A percentile compares a stretch with the other conserved stretches of the same genome.
Conservation (phyloP, 1,284 basidiomycete species). For the Heterobasidion parviporum region DNA sequence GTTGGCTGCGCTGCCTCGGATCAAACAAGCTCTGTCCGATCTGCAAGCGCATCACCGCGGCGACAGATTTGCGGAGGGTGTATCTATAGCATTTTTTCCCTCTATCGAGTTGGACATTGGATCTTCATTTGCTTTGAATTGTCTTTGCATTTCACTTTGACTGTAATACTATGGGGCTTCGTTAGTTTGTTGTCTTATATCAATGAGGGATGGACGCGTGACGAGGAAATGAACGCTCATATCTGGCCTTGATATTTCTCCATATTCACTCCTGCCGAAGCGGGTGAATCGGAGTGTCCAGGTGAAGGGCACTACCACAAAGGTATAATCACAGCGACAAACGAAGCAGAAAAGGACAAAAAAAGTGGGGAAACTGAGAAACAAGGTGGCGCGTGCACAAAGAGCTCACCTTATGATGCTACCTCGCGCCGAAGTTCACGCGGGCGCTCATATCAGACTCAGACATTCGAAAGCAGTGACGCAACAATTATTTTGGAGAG, state of each 20-base stretch:
- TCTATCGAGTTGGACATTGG: not conserved
- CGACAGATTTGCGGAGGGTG: constrained; percentile 60
- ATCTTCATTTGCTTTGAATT: not conserved
- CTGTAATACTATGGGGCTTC: too few relatives aligned
- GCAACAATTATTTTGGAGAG: not conserved
- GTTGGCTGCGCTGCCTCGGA: constrained; percentile 75
- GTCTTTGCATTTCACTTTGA: not conserved
- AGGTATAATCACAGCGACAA: constrained; percentile 47
- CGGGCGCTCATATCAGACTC: too few relatives aligned
- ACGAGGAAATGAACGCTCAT: constrained; percentile 12
- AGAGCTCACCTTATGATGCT: constrained; percentile 19
- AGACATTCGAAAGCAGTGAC: not conserved
- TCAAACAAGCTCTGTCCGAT: constrained; percentile 75
- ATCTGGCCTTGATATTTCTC: constrained; percentile 21
- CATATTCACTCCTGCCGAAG: constrained; percentile 5
- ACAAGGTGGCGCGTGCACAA: not conserved
- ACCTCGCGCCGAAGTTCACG: not conserved
- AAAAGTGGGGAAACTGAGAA: not conserved
- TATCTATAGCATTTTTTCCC: constrained; percentile 33
- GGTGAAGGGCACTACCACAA: constrained; percentile 47
- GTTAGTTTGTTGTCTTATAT: not conserved
- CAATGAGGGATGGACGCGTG: not conserved
- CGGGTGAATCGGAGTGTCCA: constrained; percentile 10
- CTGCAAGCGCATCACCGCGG: constrained; percentile 73
- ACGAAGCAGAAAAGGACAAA: constrained; percentile 3